Percentiles rank a stretch among this genome's conserved stretches.
Conservation (phyloP, 805 yeast species). For the Candida michaelii region DNA sequence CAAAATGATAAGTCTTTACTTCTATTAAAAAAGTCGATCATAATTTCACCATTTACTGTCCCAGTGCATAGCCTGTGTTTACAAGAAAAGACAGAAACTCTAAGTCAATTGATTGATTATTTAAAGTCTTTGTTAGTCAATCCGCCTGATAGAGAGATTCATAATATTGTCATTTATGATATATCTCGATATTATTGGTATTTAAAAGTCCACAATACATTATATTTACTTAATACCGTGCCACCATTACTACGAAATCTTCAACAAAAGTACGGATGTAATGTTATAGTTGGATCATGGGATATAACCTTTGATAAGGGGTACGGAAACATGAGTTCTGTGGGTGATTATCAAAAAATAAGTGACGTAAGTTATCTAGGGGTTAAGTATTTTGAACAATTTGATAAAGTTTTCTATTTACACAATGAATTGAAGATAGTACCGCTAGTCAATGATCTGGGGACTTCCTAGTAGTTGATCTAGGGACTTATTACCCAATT, state of each 20-base stretch:
- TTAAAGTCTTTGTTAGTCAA: not conserved
- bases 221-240: not conserved
- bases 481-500: too few species aligned
- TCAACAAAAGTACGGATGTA: slow-evolving; percentile 22
- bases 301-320: slow-evolving; percentile 33
- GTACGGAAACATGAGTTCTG: slow-evolving; percentile 2
- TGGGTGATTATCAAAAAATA: not conserved
- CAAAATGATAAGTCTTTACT: slow-evolving; percentile 1
- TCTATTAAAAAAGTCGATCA: not conserved
- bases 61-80: not conserved
- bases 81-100: not conserved
- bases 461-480: too few species aligned
- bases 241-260: slow-evolving; percentile 9
- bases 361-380: slow-evolving; percentile 3
- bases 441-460: too few species aligned
- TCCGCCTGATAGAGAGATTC: slow-evolving; percentile 11
- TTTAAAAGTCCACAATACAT: slow-evolving; percentile 12
- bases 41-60: not conserved
- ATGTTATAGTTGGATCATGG: slow-evolving; percentile 27
- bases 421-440: not conserved
- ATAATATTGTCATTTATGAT: slow-evolving; percentile 25
- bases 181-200: slow-evolving; percentile 39
- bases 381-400: not conserved
- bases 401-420: slow-evolving; percentile 1
- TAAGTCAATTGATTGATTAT: not conserved